Evolutionary conservation across 75 land plant genomes (phyloP).

Genomic region (Azolla pinnata): DNA sequence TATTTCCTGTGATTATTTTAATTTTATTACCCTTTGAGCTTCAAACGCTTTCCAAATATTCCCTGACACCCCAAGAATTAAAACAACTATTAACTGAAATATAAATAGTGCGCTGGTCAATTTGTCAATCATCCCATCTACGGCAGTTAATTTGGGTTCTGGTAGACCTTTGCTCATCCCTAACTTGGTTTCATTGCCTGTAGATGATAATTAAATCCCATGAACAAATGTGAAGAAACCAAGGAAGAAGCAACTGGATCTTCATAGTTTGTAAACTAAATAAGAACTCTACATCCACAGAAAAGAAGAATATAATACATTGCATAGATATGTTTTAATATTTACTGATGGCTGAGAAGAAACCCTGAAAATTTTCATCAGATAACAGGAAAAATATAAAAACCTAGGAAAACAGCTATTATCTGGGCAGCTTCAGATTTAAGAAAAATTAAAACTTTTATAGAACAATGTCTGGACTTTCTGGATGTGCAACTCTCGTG

Average conservation of each 20-base stretch:
- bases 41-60: conserved; percentile 92
- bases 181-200: conserved; percentile 96
- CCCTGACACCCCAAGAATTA: conserved; percentile 87
- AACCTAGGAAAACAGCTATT: too few species aligned
- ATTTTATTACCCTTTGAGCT: conserved; percentile 53
- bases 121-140: conserved; percentile 99
- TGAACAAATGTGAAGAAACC: too few species aligned
- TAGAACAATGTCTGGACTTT: too few species aligned
- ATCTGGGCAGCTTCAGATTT: too few species aligned
- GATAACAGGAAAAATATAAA: background rate
- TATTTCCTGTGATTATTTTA: background rate
- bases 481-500: too few species aligned
- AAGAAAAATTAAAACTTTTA: too few species aligned
- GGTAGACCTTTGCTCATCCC: conserved; percentile 95
- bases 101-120: conserved; percentile 88
- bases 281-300: too few species aligned
- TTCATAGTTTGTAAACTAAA: too few species aligned
- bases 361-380: background rate
- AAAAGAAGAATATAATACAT: too few species aligned
- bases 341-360: background rate
- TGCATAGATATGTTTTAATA: too few species aligned
- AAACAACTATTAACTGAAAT: conserved; percentile 85
- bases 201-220: too few species aligned
- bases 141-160: conserved; percentile 89
- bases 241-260: too few species aligned